phyloP scores from a whole-genome alignment of 2,329 filamentous ascomycete genomes.

The Colletotrichum spinosum region DNA sequence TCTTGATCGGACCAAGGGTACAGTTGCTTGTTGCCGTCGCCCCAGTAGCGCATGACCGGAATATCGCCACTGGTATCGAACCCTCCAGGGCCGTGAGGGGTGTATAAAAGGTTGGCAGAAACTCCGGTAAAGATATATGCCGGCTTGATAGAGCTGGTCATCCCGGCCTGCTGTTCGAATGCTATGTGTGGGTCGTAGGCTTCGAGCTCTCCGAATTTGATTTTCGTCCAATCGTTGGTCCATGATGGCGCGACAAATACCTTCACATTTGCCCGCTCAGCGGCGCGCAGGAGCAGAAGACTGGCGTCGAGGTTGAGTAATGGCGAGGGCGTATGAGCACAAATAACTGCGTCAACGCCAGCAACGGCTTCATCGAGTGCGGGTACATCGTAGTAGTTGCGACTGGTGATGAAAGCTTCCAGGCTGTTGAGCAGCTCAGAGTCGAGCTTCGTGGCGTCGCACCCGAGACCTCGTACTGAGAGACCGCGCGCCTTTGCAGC shows the following conservation, averaged over 20 bases:
- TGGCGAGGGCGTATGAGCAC: slow-evolving; percentile 43
- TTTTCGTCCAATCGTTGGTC: slow-evolving; percentile 48
- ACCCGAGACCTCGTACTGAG: slow-evolving; percentile 48
- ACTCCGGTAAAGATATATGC: slow-evolving; percentile 47
- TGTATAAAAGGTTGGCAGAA: slow-evolving; percentile 43
- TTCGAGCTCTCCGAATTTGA: slow-evolving; percentile 45
- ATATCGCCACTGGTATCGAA: slow-evolving; percentile 11
- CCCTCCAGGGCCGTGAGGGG: slow-evolving; percentile 11
- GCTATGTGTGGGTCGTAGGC: slow-evolving; percentile 48
- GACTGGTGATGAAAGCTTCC: slow-evolving; percentile 43
- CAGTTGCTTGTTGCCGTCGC: slow-evolving; percentile 13
- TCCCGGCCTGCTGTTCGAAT: slow-evolving; percentile 46
- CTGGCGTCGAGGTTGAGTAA: slow-evolving; percentile 46
- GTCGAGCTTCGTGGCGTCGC: slow-evolving; percentile 45
- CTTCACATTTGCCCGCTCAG: slow-evolving; percentile 48
- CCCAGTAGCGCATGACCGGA: slow-evolving; percentile 21
- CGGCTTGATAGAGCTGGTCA: slow-evolving; percentile 44
- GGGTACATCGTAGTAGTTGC: slow-evolving; percentile 44
- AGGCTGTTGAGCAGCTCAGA: slow-evolving; percentile 37
- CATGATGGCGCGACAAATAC: slow-evolving; percentile 45
- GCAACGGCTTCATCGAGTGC: slow-evolving; percentile 46
- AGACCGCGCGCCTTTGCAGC: slow-evolving; percentile 44
- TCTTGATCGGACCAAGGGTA: slow-evolving; percentile 20
- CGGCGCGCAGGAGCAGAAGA: slow-evolving; percentile 49
- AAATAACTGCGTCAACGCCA: slow-evolving; percentile 51